Evolutionary conservation across 345 rosid species (phyloP), one percentile per base, ranked within the genome.

Genomic region (Salix udensis): DNA sequence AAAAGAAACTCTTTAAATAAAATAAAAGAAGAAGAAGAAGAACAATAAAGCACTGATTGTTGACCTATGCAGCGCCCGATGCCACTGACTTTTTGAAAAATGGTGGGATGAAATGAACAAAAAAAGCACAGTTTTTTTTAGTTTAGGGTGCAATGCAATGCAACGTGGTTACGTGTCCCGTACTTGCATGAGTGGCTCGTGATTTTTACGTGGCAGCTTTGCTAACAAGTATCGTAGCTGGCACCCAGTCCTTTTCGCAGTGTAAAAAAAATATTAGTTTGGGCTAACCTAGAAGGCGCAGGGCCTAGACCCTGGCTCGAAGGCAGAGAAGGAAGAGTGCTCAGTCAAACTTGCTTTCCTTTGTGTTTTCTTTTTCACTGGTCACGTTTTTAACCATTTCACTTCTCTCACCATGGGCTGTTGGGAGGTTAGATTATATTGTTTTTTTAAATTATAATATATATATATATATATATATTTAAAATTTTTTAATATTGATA

Each of bases 121-220:
- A 5, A 5, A 34, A 34, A 34, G 37, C 44, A 2, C 4, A 40
- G 44, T 40, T 10, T 40, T 40, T 40, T 40, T 40, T 40, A 10
- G 44, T 40, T 10, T 40, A 10, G 0, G 12, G 44, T 10, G 44
- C 44, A 40, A 2, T 40, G 44, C 44, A 40, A 40, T 40, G 44
- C 2, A 40, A 42, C 23, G 23, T 15, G 30, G 40, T 15, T 14
- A 18, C 24, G 26, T 24, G 69, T 64, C 61, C 68, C 53, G 39
- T 10, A 11, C 30, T 26, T 44, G 76, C 61, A 74, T 28, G 68
- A 16, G 48, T 40, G 76, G 40, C 76, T 24, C 44, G 69, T 40
- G 55, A 42, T 18, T 31, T 30, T 28, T 30, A 15, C 18, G 19
- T 3, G 37, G 61, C 11, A 8, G 28, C 23, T 48, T 21, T 28